Conservation (phyloP, 2,329 filamentous ascomycete genomes). For the Byssochlamys sp. region DNA sequence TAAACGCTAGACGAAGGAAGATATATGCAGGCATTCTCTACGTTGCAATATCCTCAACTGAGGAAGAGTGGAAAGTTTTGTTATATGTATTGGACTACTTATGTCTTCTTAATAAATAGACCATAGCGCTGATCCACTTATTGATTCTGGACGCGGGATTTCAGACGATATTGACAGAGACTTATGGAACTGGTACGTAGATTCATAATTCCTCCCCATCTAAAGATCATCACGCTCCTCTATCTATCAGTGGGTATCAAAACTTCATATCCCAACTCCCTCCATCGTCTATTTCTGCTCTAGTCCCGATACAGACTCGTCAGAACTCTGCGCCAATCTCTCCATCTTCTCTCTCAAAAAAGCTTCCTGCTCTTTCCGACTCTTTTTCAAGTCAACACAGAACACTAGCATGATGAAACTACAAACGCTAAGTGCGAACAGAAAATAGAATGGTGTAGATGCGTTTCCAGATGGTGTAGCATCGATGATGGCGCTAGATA, state of each 20-base stretch:
- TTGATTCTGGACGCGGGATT: no score
- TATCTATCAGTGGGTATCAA: neutral
- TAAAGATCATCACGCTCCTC: neutral
- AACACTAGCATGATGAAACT: constrained; percentile 46
- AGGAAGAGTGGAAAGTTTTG: no score
- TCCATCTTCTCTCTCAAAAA: constrained; percentile 39
- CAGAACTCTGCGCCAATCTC: neutral
- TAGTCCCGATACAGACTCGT: neutral
- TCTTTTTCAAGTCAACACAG: constrained; percentile 54
- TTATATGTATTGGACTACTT: no score
- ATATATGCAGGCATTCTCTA: no score
- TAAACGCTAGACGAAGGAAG: no score
- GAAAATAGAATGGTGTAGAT: constrained; percentile 57
- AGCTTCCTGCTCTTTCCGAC: constrained; percentile 47
- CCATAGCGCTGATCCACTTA: no score
- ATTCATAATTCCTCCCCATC: no score
- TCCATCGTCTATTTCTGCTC: neutral
- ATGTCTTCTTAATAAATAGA: no score
- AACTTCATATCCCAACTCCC: neutral
- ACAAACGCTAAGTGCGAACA: constrained; percentile 49
- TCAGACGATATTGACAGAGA: no score
- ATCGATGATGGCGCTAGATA: constrained; percentile 61
- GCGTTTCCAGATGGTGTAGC: constrained; percentile 46
- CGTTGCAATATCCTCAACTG: no score
- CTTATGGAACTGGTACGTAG: no score